A percentile compares a stretch with the other conserved stretches of the same genome.
phyloP scores from a whole-genome alignment of 768 basidiomycete genomes.

The Russula compacta region DNA sequence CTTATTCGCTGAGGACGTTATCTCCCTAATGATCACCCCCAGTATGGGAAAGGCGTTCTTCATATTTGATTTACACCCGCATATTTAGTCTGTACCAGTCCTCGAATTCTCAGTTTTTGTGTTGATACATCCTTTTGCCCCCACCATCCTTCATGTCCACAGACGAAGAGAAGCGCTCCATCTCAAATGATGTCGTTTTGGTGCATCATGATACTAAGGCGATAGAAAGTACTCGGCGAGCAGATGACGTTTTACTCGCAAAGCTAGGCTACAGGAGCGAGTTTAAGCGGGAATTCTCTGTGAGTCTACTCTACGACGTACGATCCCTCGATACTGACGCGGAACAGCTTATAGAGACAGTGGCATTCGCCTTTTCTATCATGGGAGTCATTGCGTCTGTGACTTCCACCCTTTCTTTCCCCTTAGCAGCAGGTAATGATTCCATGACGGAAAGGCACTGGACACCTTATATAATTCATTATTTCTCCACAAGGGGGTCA shows the following conservation, averaged over 20 bases:
- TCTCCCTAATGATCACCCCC: neutral
- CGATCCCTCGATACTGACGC: neutral
- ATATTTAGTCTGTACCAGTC: neutral
- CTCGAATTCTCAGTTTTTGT: neutral
- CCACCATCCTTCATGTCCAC: neutral
- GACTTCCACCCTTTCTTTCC: conserved; percentile 56
- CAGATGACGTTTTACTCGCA: conserved; percentile 51
- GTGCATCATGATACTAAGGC: neutral
- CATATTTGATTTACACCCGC: neutral
- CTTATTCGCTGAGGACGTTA: neutral
- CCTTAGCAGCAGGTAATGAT: conserved; percentile 46
- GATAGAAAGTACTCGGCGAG: conserved; percentile 11
- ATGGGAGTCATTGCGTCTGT: conserved; percentile 69
- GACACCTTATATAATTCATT: neutral
- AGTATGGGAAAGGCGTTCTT: neutral
- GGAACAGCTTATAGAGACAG: conserved; percentile 45
- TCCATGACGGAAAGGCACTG: neutral
- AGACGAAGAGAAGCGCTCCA: conserved; percentile 1
- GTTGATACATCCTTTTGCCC: neutral
- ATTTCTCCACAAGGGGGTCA: conserved; percentile 45
- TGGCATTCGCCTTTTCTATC: conserved; percentile 59
- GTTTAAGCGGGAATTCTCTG: conserved; percentile 68
- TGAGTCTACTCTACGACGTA: conserved; percentile 25
- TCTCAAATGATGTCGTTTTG: neutral
- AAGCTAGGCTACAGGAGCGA: conserved; percentile 63